A percentile compares a stretch with the other conserved stretches of the same genome.
These are phyloP conservation scores for Umbelopsis sp. DNA, from an alignment of 371 early-diverging fungal species.

Conservation along the genomic window DNA sequence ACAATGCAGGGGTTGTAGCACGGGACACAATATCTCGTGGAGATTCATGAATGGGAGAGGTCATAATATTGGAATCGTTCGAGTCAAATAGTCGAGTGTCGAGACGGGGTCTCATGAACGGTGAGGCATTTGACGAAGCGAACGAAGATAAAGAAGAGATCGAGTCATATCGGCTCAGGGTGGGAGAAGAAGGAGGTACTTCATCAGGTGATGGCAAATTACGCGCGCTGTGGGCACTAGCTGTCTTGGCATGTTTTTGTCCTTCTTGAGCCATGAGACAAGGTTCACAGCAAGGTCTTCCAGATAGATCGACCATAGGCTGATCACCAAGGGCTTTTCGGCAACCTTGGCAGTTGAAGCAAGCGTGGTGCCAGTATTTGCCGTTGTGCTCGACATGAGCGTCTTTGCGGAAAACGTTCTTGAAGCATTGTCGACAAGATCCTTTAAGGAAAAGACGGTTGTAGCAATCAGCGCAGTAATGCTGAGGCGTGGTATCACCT, in stretches of 20 bases:
- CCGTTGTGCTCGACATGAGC: conserved; percentile 48
- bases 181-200: conserved; percentile 5
- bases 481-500: conserved; percentile 16
- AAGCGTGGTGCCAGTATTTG: conserved; percentile 54
- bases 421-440: conserved; percentile 41
- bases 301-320: conserved; percentile 63
- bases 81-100: conserved; percentile 6
- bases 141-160: conserved; percentile 13
- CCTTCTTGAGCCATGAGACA: conserved; percentile 61
- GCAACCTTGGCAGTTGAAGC: conserved; percentile 53
- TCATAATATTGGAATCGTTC: background rate
- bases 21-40: background rate
- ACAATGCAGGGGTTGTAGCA: conserved; percentile 1
- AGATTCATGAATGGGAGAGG: conserved; percentile 3
- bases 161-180: background rate
- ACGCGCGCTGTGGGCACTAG: background rate
- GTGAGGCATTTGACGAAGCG: conserved; percentile 21
- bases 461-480: conserved; percentile 43
- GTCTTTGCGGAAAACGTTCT: conserved; percentile 44
- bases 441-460: conserved; percentile 36
- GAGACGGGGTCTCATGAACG: conserved; percentile 13
- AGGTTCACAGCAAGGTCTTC: conserved; percentile 67
- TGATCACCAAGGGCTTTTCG: conserved; percentile 29
- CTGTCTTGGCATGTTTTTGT: conserved; percentile 16
- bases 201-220: conserved; percentile 19